These are phyloP conservation scores for Aquilaria yunnanensis DNA, from an alignment of 345 rosid species.

Conservation along the genomic window DNA sequence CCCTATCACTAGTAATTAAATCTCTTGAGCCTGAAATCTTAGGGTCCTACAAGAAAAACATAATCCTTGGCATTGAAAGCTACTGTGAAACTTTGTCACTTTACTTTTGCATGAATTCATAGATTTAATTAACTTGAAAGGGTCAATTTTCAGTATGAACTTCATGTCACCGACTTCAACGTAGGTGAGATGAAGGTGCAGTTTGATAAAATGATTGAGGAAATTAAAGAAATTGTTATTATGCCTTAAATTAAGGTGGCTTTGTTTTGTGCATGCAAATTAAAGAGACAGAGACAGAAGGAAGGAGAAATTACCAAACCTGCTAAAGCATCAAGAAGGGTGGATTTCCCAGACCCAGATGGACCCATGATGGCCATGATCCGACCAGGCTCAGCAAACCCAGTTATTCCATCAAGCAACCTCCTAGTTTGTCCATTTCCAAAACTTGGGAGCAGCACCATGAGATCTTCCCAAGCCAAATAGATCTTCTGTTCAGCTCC, in stretches of 20 bases:
- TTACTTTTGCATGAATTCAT: too few relatives aligned
- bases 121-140: too few relatives aligned
- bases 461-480: slow-evolving; percentile 70
- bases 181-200: too few relatives aligned
- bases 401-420: slow-evolving; percentile 60
- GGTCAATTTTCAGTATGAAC: too few relatives aligned
- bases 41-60: too few relatives aligned
- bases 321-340: slow-evolving; percentile 83
- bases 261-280: background rate
- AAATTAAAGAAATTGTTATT: background rate
- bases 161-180: too few relatives aligned
- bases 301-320: slow-evolving; percentile 26
- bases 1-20: too few relatives aligned
- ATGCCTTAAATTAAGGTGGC: background rate
- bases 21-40: too few relatives aligned
- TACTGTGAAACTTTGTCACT: too few relatives aligned
- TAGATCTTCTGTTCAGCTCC: slow-evolving; percentile 17
- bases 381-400: slow-evolving; percentile 69
- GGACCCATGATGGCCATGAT: slow-evolving; percentile 95
- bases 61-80: too few relatives aligned
- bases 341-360: slow-evolving; percentile 90
- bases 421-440: slow-evolving; percentile 53
- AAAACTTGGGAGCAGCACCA: slow-evolving; percentile 59
- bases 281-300: background rate
- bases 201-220: too few relatives aligned